Base-by-base conservation (phyloP, 352 stramenopile genomes). In the Phytophthora pisi region DNA sequence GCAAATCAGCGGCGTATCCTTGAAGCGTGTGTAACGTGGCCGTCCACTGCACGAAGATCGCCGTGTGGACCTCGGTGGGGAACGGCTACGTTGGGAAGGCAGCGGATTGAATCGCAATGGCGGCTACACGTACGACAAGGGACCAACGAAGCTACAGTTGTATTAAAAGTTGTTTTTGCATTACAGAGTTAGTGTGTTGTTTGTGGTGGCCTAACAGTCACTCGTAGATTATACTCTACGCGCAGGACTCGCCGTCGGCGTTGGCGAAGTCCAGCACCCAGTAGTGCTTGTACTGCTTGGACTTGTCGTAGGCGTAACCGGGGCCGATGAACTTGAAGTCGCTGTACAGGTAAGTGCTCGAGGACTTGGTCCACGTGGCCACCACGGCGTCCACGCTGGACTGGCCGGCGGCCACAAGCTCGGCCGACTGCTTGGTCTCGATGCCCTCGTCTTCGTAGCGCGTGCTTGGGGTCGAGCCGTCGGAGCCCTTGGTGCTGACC, bases 371-470 rank as follows among this genome's bases (percentile, higher is more conserved):
- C 78, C 75, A 86, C 26, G 75, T 70, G 4, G 56, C 68, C 30
- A 86, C 58, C 1, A 84, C 73, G 5, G 51, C 46, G 18, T 73
- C 51, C 2, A 72, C 73, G 8, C 55, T 66, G 18, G 38, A 28
- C 50, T 84, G 70, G 5, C 79, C 79, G 5, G 72, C 77, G 10
- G 77, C 77, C 15, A 85, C 75, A 50, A 84, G 66, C 54, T 84
- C 79, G 8, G 66, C 68, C 1, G 65, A 70, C n/a, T 64, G 30
- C 0, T 16, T 5, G 5, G 59, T 68, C 11, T 72, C 42, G 42
- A 81, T 80, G 16, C 46, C 52, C 18, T 64, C 42, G 11, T 24
- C 31, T 8, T 72, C 34, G 34, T 77, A 73, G 43, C 79, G 79
- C 16, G 57, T 61, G 34, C 24, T 73, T 1, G 74, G 56, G 4